Base-by-base conservation (phyloP, 1,284 basidiomycete genomes). In the Tetrapyrgos nigripes region DNA sequence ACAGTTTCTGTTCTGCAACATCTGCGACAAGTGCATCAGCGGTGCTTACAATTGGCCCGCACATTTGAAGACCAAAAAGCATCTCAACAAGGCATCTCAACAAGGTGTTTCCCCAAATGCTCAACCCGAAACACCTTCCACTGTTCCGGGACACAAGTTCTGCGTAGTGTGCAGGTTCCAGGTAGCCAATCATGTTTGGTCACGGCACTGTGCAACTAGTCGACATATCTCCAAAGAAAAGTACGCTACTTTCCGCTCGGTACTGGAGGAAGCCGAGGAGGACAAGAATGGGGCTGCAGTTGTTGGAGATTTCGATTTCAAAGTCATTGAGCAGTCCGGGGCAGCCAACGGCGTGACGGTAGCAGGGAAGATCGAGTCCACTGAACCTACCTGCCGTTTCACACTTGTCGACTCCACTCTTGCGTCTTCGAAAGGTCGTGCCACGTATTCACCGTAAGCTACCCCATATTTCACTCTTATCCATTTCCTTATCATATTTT, bases 141-240 rank as follows among this genome's bases (percentile, higher is more conserved):
- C 66, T 1, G 66, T 71, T 19, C 64, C 65, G 0, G 68, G 64
- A 1, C 65, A 71, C 8, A 68, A 64, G 9, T 72, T 73, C 43
- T 85, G 83, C 59, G 62, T 73, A 4, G 56, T 76, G 0, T 84
- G 83, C 65, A 73, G 76, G 29, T 48, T 59, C 1, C 71, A 75
- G 27, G 67, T 81, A 11, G 53, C 58, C 0, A 62, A 68, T 33
- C 29, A 52, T 1, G n/a, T 60, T 29, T 81, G 77, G 79, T 40
- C 58, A 2, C 35, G 54, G 1, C 82, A 83, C 61, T 33, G 68
- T 4, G 58, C 51, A 1, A 61, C 60, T 4, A 14, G 49, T 1
- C 65, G 62, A 33, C 82, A 84, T 63, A 62, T 46, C 44, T 49
- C 45, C n/a, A 51, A 55, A 17, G 59, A 57, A 19, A 51, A 57